A percentile compares a stretch with the other conserved stretches of the same genome.
Conservation (phyloP, 2,329 filamentous ascomycete genomes). For the Cercospora sojina region DNA sequence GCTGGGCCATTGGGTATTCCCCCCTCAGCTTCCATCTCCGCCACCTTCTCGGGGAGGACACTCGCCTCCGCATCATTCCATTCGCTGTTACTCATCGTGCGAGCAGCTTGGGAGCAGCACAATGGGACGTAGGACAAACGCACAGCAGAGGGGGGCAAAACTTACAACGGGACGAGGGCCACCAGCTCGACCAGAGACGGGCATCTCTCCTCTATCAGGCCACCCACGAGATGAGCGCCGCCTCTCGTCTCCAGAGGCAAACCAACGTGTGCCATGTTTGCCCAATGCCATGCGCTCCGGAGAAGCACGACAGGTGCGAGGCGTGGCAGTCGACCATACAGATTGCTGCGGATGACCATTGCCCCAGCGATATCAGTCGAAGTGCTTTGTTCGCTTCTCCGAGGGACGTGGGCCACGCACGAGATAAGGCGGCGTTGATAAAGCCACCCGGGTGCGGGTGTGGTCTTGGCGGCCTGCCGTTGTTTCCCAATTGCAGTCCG, state of each 20-base stretch:
- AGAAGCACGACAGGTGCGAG: slow-evolving; percentile 19
- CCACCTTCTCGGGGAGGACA: slow-evolving; percentile 46
- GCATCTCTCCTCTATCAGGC: slow-evolving; percentile 22
- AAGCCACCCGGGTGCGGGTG: background rate
- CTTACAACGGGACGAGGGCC: background rate
- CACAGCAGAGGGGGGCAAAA: background rate
- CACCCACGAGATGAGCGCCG: slow-evolving; percentile 17
- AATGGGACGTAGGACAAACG: background rate
- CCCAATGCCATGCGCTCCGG: slow-evolving; percentile 22
- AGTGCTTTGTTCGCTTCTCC: slow-evolving; percentile 19
- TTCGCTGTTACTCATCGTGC: slow-evolving; percentile 45
- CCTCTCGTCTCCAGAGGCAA: slow-evolving; percentile 6
- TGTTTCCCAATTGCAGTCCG: background rate
- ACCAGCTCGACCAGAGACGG: background rate
- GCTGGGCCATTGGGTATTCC: slow-evolving; percentile 39
- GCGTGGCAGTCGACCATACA: slow-evolving; percentile 15
- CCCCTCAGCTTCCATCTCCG: slow-evolving; percentile 36
- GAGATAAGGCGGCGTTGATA: slow-evolving; percentile 3
- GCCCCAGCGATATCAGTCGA: background rate
- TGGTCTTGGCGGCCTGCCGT: background rate
- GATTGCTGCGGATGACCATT: slow-evolving; percentile 14
- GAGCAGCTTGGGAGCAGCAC: background rate
- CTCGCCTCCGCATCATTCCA: slow-evolving; percentile 51
- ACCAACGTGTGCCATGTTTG: slow-evolving; percentile 5
- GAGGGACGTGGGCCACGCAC: slow-evolving; percentile 8